A percentile compares a stretch with the other conserved stretches of the same genome.
Evolutionary conservation across 495 filamentous ascomycete species (phyloP).

Genomic region (Symbiotaphrina buchneri): DNA sequence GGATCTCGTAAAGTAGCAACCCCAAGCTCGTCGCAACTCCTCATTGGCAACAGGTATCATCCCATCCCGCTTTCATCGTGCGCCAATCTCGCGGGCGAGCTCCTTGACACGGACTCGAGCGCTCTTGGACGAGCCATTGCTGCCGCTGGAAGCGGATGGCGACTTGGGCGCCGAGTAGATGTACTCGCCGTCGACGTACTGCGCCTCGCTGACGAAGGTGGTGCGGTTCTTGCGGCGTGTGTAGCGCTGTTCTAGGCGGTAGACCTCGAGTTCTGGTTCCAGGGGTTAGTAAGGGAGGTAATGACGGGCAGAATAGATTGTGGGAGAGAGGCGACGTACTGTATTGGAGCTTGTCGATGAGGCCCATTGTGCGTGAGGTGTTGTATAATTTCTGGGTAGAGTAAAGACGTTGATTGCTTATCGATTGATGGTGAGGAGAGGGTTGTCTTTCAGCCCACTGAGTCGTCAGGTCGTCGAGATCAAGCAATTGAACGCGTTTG

Average conservation of each 20-base stretch:
- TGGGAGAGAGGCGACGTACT: slow-evolving; percentile 17
- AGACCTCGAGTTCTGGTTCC: slow-evolving; percentile 54
- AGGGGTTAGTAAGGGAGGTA: slow-evolving; percentile 10
- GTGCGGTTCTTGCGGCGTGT: slow-evolving; percentile 68
- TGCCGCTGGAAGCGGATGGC: not conserved
- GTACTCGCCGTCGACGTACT: slow-evolving; percentile 87
- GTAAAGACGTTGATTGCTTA: slow-evolving; percentile 2
- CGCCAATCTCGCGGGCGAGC: too few relatives aligned
- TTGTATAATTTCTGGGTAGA: slow-evolving; percentile 1
- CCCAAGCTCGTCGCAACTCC: too few relatives aligned
- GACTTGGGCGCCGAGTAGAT: slow-evolving; percentile 25
- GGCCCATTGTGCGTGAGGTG: too few relatives aligned
- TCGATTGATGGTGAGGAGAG: not conserved
- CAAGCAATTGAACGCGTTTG: too few relatives aligned
- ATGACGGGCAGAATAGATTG: not conserved
- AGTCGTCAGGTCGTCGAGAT: too few relatives aligned
- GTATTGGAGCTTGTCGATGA: slow-evolving; percentile 32
- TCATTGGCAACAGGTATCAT: too few relatives aligned
- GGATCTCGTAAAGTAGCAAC: too few relatives aligned
- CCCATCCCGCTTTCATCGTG: too few relatives aligned
- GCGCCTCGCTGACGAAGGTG: slow-evolving; percentile 63
- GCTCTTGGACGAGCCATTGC: slow-evolving; percentile 1
- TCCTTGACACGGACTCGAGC: too few relatives aligned
- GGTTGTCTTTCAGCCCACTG: too few relatives aligned
- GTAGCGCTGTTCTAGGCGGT: slow-evolving; percentile 83